Base-by-base conservation (phyloP, 2,329 filamentous ascomycete genomes). In the Colletotrichum phormii region DNA sequence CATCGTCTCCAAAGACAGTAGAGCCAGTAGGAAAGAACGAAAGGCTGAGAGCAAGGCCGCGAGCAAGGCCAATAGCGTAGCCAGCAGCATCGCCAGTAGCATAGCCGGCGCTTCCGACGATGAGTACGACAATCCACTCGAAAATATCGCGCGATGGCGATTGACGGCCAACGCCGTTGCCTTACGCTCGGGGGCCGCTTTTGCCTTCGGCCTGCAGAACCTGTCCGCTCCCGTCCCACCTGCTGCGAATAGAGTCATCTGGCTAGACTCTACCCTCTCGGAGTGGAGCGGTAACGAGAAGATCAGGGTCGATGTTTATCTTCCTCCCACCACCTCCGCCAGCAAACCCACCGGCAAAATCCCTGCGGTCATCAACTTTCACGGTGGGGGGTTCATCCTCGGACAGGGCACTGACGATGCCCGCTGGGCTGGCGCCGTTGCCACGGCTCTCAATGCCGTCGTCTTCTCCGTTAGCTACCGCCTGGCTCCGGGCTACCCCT, bases 401-500 rank as follows among this genome's bases (percentile, higher is more conserved):
- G 91, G 91, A 13, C 86, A 86, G 59, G 89, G 87, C 4, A 91
- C 89, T 4, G 89, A 93, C 78, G 91, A 93, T 77, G 87, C 89
- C 15, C 85, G 90, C 54, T 92, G 90, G 84, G 89, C 88, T 6
- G 84, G 86, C 4, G 82, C 86, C 46, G 86, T 91, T 4, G 81
- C 88, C 51, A 81, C 87, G 31, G 82, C 85, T 5, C 82, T 88
- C 13, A 86, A 89, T 64, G 89, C 88, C 33, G 83, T 93, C 26
- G 86, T 92, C 67, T 87, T 93, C 73, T 89, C 88, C 1, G 89
- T 92, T 75, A 90, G 92, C 76, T 93, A 94, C 78, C 87, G 92
- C n/a, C 86, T 93, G 2, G 90, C 91, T 0, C 92, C 92, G 0
- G 88, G 89, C 76, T 84, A 88, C 75, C 90, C 90, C 0, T 93